A percentile compares a stretch with the other conserved stretches of the same genome.
These are phyloP conservation scores for Colletotrichum sp. DNA, from an alignment of 2,329 filamentous ascomycete genomes.

Conservation along the genomic window DNA sequence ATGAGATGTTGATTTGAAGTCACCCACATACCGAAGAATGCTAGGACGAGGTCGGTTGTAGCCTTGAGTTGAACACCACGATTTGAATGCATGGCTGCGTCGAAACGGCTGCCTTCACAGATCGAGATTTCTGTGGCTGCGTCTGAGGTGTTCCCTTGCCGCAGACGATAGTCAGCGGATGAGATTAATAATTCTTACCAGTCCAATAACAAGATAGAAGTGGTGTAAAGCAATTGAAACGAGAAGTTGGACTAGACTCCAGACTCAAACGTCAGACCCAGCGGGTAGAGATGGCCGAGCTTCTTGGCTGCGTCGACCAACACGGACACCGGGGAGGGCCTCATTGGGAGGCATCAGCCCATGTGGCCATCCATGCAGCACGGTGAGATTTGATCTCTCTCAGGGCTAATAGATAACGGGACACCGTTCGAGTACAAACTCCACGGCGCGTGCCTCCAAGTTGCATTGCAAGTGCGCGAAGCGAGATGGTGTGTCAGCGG, in stretches of 20 bases:
- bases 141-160: neutral
- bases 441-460: neutral
- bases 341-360: neutral
- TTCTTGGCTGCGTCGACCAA: neutral
- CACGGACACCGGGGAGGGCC: neutral
- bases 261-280: neutral
- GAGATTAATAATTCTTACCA: neutral
- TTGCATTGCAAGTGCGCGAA: neutral
- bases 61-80: neutral
- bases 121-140: neutral
- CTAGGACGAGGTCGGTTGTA: neutral
- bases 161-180: neutral
- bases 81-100: neutral
- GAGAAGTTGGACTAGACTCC: neutral
- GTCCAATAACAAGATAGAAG: neutral
- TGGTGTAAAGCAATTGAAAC: neutral
- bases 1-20: neutral
- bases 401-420: neutral
- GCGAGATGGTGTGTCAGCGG: constrained; percentile 14
- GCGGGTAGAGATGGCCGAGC: neutral
- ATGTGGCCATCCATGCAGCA: neutral
- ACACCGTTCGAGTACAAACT: neutral
- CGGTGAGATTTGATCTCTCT: neutral
- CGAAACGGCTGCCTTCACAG: neutral
- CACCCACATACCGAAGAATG: neutral